Percentiles rank a stretch among this genome's conserved stretches.
Conservation (phyloP, 129 eudicot species). For the Helichrysum umbraculigerum region DNA sequence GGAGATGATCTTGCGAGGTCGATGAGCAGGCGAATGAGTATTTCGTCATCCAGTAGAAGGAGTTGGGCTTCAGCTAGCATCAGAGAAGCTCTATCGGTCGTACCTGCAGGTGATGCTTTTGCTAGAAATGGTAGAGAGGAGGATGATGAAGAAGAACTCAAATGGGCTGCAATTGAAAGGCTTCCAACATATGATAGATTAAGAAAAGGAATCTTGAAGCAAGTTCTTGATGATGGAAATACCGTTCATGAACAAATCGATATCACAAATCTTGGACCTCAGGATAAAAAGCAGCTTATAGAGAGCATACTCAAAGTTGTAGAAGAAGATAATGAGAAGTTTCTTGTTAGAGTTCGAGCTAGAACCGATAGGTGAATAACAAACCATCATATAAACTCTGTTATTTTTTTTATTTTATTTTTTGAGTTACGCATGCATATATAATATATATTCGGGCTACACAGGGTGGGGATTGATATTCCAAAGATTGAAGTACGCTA, state of each 20-base stretch:
- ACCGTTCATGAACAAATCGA: constrained; percentile 15
- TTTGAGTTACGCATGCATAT: not conserved
- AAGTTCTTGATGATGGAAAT: constrained; percentile 1
- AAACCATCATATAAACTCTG: not conserved
- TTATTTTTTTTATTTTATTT: not conserved
- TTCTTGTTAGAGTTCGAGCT: constrained; percentile 14
- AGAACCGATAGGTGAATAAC: constrained; percentile 8
- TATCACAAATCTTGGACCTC: constrained; percentile 15
- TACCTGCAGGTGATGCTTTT: constrained; percentile 45
- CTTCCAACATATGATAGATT: constrained; percentile 15
- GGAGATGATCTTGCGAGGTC: constrained; percentile 55
- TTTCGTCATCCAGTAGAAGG: constrained; percentile 41
- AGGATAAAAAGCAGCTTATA: constrained; percentile 14
- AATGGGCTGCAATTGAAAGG: constrained; percentile 24
- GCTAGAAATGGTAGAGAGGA: constrained; percentile 15
- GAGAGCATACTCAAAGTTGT: constrained; percentile 19
- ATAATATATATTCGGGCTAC: not conserved
- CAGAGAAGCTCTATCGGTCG: constrained; percentile 48
- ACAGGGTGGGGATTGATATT: constrained; percentile 18
- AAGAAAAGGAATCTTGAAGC: constrained; percentile 10
- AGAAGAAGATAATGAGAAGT: constrained; percentile 20
- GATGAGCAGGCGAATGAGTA: constrained; percentile 48
- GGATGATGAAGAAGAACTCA: constrained; percentile 14
- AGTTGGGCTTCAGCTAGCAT: constrained; percentile 69
- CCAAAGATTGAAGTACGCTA: constrained; percentile 23